These are phyloP conservation scores for Coriaria nepalensis DNA, from an alignment of 306 rosid species.

Conservation along the genomic window DNA sequence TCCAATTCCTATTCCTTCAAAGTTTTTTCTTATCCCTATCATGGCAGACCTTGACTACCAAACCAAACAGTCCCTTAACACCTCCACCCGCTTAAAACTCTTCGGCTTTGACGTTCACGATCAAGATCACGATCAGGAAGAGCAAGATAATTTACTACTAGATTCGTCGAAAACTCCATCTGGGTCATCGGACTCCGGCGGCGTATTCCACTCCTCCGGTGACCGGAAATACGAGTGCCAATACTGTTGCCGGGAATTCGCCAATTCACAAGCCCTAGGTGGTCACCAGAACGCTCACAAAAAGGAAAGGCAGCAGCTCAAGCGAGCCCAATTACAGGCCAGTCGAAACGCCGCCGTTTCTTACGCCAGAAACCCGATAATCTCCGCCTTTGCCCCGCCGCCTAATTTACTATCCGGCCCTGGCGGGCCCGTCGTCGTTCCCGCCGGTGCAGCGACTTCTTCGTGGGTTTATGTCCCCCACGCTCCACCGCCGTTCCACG, in stretches of 20 bases:
- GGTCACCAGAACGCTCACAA: slow-evolving; percentile 99
- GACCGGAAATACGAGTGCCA: slow-evolving; percentile 93
- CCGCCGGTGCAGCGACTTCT: slow-evolving; percentile 11
- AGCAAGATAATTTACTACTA: too few species aligned
- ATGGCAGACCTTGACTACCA: slow-evolving; percentile 42
- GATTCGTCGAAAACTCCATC: slow-evolving; percentile 47
- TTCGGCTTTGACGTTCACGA: slow-evolving; percentile 82
- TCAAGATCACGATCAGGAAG: slow-evolving; percentile 36
- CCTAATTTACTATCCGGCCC: slow-evolving; percentile 57
- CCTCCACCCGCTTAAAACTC: slow-evolving; percentile 54
- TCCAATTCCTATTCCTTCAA: slow-evolving; percentile 2
- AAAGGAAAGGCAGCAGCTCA: slow-evolving; percentile 90
- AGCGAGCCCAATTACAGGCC: slow-evolving; percentile 87
- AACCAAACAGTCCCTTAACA: slow-evolving; percentile 18
- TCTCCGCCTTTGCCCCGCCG: slow-evolving; percentile 87
- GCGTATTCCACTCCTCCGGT: slow-evolving; percentile 36
- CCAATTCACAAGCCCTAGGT: slow-evolving; percentile 95
- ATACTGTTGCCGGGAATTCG: slow-evolving; percentile 83
- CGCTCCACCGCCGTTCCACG: slow-evolving; percentile 65
- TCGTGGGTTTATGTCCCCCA: slow-evolving; percentile 74
- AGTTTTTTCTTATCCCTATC: slow-evolving; percentile 9
- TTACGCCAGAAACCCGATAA: slow-evolving; percentile 64
- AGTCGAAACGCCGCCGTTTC: slow-evolving; percentile 75
- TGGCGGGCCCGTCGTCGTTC: slow-evolving; percentile 27
- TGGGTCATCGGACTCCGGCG: slow-evolving; percentile 52